phyloP scores from a whole-genome alignment of 2,329 filamentous ascomycete species.

The Alternaria triticimaculans region DNA sequence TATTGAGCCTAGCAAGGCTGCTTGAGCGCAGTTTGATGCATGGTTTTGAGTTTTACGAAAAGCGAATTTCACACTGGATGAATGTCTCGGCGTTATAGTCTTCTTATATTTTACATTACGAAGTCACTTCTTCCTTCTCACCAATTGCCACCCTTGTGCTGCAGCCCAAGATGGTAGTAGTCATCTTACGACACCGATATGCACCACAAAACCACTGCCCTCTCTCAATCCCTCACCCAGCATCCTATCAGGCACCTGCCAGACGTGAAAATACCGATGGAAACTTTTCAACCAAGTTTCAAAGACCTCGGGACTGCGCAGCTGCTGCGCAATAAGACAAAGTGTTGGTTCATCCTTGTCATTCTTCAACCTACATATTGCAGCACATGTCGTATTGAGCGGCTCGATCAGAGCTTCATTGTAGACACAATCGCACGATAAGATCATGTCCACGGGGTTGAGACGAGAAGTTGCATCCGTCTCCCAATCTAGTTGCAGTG shows the following conservation, averaged over 20 bases:
- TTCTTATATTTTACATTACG: neutral
- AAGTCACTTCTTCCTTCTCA: neutral
- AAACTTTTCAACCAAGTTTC: constrained; percentile 80
- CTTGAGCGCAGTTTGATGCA: neutral
- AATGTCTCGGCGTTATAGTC: neutral
- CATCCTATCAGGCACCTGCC: constrained; percentile 73
- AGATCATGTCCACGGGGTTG: constrained; percentile 71
- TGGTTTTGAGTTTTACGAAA: neutral
- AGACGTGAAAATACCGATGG: constrained; percentile 70
- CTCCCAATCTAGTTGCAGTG: constrained; percentile 82
- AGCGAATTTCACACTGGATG: neutral
- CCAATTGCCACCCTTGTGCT: neutral
- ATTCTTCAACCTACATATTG: constrained; percentile 69
- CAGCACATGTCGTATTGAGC: constrained; percentile 80
- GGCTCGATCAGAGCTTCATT: constrained; percentile 85
- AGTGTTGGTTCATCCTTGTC: constrained; percentile 61
- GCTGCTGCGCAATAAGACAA: constrained; percentile 86
- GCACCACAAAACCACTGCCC: constrained; percentile 79
- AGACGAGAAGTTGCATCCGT: constrained; percentile 54
- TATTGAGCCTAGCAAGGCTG: constrained; percentile 19
- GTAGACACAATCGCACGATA: constrained; percentile 95
- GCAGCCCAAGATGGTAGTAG: neutral
- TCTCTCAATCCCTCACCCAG: constrained; percentile 66
- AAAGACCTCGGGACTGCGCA: constrained; percentile 84
- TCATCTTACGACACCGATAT: constrained; percentile 64